Conservation (phyloP, 2,329 filamentous ascomycete species). For the Xylaria sp. region DNA sequence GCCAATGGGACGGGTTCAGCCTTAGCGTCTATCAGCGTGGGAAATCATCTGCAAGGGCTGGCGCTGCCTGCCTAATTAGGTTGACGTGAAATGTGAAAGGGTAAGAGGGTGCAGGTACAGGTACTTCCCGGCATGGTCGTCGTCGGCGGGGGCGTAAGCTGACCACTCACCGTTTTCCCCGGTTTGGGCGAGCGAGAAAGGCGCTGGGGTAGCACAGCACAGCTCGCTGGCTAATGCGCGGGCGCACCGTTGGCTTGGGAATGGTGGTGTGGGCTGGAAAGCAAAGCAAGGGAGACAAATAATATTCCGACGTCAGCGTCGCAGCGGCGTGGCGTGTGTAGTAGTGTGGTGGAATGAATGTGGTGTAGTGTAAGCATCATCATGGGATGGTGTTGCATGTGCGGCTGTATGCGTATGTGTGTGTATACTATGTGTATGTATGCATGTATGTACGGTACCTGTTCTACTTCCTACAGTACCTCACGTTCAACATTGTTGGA, state of each 20-base stretch:
- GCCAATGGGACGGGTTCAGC: slow-evolving; percentile 10
- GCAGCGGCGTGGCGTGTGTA: slow-evolving; percentile 8
- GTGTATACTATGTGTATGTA: too few relatives aligned
- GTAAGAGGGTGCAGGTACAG: slow-evolving; percentile 15
- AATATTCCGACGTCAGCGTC: slow-evolving; percentile 30
- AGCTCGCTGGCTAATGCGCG: slow-evolving; percentile 12
- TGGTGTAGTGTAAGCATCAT: background rate
- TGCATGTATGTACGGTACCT: slow-evolving; percentile 27
- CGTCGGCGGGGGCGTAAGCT: slow-evolving; percentile 31
- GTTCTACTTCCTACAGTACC: background rate
- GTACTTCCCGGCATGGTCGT: slow-evolving; percentile 16
- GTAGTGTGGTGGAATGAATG: too few relatives aligned
- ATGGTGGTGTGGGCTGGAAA: slow-evolving; percentile 16
- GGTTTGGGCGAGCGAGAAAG: slow-evolving; percentile 10
- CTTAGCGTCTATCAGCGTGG: slow-evolving; percentile 9
- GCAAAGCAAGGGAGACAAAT: slow-evolving; percentile 4
- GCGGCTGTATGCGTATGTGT: slow-evolving; percentile 23
- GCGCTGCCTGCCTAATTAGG: too few relatives aligned
- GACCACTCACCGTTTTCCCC: slow-evolving; percentile 35
- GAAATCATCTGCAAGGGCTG: slow-evolving; percentile 5
- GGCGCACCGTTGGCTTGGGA: slow-evolving; percentile 27
- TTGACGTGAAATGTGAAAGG: background rate
- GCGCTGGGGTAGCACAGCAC: slow-evolving; percentile 4
- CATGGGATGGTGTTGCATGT: slow-evolving; percentile 18
- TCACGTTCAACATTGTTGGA: background rate